These are phyloP conservation scores for Penicillium concentricum DNA, from an alignment of 2,329 filamentous ascomycete species.

Conservation along the genomic window DNA sequence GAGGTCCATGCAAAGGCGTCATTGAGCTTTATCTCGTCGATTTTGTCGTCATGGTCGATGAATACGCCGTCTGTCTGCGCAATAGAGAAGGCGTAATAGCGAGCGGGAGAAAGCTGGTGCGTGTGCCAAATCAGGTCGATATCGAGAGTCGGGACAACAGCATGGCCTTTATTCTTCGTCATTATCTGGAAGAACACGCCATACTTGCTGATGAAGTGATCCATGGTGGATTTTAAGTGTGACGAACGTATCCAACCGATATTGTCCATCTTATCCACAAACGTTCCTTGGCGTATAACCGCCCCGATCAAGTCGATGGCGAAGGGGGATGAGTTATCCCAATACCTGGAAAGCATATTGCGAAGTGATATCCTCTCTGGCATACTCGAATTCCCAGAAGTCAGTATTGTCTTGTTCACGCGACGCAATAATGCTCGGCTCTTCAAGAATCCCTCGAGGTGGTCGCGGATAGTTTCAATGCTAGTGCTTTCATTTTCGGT, in stretches of 20 bases:
- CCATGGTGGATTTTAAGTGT: slow-evolving; percentile 61
- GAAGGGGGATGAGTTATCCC: slow-evolving; percentile 42
- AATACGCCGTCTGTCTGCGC: slow-evolving; percentile 51
- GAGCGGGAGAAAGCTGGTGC: slow-evolving; percentile 65
- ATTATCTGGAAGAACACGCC: slow-evolving; percentile 46
- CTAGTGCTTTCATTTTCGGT: background rate
- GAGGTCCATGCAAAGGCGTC: slow-evolving; percentile 69
- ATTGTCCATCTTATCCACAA: slow-evolving; percentile 63
- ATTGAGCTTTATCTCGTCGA: slow-evolving; percentile 65
- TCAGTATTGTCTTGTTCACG: slow-evolving; percentile 37
- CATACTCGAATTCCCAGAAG: slow-evolving; percentile 3
- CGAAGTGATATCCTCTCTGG: slow-evolving; percentile 34
- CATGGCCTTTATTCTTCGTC: slow-evolving; percentile 32
- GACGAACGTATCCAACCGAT: slow-evolving; percentile 79
- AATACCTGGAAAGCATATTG: slow-evolving; percentile 46
- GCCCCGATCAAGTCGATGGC: slow-evolving; percentile 43
- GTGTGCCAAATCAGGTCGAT: slow-evolving; percentile 59
- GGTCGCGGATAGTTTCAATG: background rate
- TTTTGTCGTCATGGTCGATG: slow-evolving; percentile 79
- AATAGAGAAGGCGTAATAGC: slow-evolving; percentile 62
- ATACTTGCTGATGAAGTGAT: slow-evolving; percentile 59
- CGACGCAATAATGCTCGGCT: background rate
- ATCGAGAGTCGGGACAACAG: slow-evolving; percentile 39
- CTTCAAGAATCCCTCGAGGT: background rate
- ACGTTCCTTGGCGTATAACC: slow-evolving; percentile 45